phyloP scores from a whole-genome alignment of 2,329 filamentous ascomycete genomes.

The Penicillium sclerotiorum region DNA sequence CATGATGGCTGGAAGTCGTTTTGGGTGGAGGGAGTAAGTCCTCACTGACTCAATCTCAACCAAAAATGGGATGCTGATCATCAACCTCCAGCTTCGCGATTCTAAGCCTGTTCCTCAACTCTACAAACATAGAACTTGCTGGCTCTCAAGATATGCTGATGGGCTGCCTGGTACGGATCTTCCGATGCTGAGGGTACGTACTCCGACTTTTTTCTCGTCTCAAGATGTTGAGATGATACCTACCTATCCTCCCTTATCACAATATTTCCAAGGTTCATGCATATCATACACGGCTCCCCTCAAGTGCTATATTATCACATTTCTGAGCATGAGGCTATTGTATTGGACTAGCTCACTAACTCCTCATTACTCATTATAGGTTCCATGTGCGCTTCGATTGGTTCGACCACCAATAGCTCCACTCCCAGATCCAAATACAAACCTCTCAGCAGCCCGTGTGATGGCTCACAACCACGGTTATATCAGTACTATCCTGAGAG shows the following conservation, averaged over 20 bases:
- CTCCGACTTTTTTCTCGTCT: too few relatives aligned
- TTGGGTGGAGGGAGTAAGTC: not conserved
- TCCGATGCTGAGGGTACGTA: too few relatives aligned
- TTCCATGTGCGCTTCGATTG: not conserved
- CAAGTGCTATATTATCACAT: not conserved
- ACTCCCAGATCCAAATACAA: too few relatives aligned
- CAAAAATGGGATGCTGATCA: not conserved
- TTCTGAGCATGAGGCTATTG: too few relatives aligned
- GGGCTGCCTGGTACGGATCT: too few relatives aligned
- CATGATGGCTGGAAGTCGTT: not conserved
- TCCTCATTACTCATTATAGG: too few relatives aligned
- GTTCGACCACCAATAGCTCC: not conserved
- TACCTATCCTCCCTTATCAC: not conserved
- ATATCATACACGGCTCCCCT: not conserved
- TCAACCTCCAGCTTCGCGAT: not conserved
- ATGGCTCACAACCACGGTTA: too few relatives aligned
- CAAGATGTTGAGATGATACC: not conserved
- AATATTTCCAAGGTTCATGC: not conserved
- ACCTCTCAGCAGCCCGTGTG: too few relatives aligned
- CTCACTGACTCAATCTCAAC: not conserved
- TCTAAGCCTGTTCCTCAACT: not conserved
- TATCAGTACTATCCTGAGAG: too few relatives aligned
- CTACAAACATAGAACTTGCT: not conserved
- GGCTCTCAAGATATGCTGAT: not conserved
- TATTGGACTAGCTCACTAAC: too few relatives aligned